A percentile compares a stretch with the other conserved stretches of the same genome.
Evolutionary conservation across 2,329 filamentous ascomycete species (phyloP).

Genomic region (Blumeria graminis): DNA sequence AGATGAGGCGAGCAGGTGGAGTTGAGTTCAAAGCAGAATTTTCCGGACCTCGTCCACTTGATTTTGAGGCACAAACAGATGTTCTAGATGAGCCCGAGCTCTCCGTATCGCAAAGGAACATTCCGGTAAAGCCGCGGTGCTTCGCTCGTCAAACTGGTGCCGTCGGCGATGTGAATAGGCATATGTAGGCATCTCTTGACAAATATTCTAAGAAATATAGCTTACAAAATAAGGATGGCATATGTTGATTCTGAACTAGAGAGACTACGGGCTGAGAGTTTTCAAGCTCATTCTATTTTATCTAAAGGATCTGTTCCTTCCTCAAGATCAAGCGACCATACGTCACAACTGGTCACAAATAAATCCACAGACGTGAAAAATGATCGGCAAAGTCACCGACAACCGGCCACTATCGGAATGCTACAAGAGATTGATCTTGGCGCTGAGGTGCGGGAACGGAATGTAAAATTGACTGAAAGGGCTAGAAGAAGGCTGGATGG

Average conservation of each 20-base stretch:
- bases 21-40: conserved; percentile 25
- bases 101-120: no score
- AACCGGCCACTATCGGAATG: conserved; percentile 35
- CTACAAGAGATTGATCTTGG: conserved; percentile 48
- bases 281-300: neutral
- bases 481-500: conserved; percentile 27
- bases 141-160: conserved; percentile 53
- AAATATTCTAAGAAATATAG: conserved; percentile 11
- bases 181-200: conserved; percentile 28
- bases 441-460: conserved; percentile 29
- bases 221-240: conserved; percentile 60
- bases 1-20: conserved; percentile 24
- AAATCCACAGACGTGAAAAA: neutral
- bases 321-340: neutral
- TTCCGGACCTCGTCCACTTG: conserved; percentile 1
- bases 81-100: no score
- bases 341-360: neutral
- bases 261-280: conserved; percentile 20
- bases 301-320: neutral
- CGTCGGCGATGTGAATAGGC: conserved; percentile 40
- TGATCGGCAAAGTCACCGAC: conserved; percentile 5
- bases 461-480: conserved; percentile 30
- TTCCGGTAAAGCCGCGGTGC: neutral
- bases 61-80: no score
- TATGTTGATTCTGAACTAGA: conserved; percentile 66